A percentile compares a stretch with the other conserved stretches of the same genome.
Evolutionary conservation across 371 early-diverging fungal species (phyloP).

Genomic region (Mortierella polycephala): DNA sequence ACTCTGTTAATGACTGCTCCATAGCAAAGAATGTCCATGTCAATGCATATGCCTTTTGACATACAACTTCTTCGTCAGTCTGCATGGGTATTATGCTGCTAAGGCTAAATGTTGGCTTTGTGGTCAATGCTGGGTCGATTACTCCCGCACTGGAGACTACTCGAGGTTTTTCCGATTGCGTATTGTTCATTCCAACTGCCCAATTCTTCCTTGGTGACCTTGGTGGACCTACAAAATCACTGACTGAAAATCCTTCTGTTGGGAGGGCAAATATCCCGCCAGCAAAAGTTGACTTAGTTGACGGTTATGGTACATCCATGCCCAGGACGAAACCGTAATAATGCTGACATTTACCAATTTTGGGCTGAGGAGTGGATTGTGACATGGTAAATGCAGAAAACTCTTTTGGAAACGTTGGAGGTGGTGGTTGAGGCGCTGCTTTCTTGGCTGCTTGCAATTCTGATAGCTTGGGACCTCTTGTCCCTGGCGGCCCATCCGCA

Average conservation of each 20-base stretch:
- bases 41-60: background rate
- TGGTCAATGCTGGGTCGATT: background rate
- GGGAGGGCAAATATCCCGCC: too few relatives aligned
- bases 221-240: conserved; percentile 4
- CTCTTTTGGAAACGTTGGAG: conserved; percentile 11
- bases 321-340: too few relatives aligned
- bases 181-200: conserved; percentile 1
- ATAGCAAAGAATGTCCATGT: too few relatives aligned
- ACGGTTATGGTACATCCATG: too few relatives aligned
- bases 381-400: conserved; percentile 15
- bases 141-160: background rate
- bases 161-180: conserved; percentile 18
- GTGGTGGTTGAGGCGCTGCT: background rate
- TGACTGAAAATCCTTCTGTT: conserved; percentile 11
- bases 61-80: conserved; percentile 24
- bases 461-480: conserved; percentile 5
- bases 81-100: conserved; percentile 19
- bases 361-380: conserved; percentile 10
- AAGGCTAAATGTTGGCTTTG: conserved; percentile 7
- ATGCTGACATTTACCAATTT: conserved; percentile 7
- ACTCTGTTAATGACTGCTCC: background rate
- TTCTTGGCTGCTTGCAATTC: conserved; percentile 4
- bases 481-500: conserved; percentile 1
- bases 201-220: conserved; percentile 15
- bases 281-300: too few relatives aligned